Conservation (phyloP, 257 asterid genomes). For the Nicotiana paniculata region DNA sequence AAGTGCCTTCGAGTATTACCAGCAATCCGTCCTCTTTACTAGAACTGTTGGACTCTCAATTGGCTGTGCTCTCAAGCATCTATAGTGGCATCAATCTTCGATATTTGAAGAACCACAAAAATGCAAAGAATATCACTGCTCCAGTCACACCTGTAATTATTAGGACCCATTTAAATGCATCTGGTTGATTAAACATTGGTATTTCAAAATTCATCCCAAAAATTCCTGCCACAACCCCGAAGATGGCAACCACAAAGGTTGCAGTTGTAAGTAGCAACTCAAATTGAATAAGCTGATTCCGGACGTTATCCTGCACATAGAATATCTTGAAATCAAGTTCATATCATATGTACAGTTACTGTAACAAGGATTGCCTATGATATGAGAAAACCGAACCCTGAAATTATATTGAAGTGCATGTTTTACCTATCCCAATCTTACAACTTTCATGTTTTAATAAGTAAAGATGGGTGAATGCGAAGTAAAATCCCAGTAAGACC, state of each 20-base stretch:
- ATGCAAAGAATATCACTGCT: slow-evolving; percentile 50
- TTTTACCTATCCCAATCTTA: background rate
- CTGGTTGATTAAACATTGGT: slow-evolving; percentile 52
- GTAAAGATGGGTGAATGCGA: background rate
- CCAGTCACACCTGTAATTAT: slow-evolving; percentile 71
- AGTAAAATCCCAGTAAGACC: background rate
- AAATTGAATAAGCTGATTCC: slow-evolving; percentile 96
- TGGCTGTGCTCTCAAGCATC: slow-evolving; percentile 2
- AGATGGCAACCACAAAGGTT: slow-evolving; percentile 88
- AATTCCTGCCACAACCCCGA: slow-evolving; percentile 94
- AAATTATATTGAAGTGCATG: background rate
- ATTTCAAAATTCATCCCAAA: slow-evolving; percentile 87
- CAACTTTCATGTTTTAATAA: background rate
- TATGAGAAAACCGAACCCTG: background rate
- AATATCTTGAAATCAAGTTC: background rate
- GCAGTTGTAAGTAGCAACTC: slow-evolving; percentile 90
- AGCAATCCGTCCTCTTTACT: background rate
- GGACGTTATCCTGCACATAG: slow-evolving; percentile 81
- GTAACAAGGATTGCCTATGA: background rate
- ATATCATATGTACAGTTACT: background rate
- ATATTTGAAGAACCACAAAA: slow-evolving; percentile 74
- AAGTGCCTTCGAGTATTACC: background rate
- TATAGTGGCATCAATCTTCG: slow-evolving; percentile 93
- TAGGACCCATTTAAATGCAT: slow-evolving; percentile 89
- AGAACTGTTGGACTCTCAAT: slow-evolving; percentile 8